Evolutionary conservation across 345 rosid genomes (phyloP).

Genomic region (Populus ilicifolia): DNA sequence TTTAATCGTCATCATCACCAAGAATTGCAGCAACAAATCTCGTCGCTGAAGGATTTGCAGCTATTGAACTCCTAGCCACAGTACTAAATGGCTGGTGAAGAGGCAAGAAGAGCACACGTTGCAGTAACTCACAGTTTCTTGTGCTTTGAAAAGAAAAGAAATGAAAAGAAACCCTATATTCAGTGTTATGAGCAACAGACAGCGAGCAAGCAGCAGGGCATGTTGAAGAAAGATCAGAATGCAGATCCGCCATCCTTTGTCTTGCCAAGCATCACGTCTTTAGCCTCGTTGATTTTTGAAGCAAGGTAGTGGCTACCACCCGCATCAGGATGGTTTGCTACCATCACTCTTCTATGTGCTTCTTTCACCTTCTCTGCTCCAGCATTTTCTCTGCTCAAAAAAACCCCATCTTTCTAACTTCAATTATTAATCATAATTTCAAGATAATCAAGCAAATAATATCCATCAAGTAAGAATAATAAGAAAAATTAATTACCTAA

Average conservation of each 20-base stretch:
- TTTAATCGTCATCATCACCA: neutral
- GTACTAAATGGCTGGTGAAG: neutral
- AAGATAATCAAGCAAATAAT: neutral
- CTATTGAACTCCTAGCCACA: no score
- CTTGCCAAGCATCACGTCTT: constrained; percentile 79
- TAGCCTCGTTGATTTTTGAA: constrained; percentile 89
- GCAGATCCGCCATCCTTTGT: constrained; percentile 61
- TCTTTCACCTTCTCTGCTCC: constrained; percentile 69
- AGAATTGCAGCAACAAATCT: neutral
- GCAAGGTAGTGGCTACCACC: constrained; percentile 93
- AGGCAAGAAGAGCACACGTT: neutral
- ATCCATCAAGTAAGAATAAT: no score
- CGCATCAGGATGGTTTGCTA: constrained; percentile 89
- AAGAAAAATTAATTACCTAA: constrained; percentile 39
- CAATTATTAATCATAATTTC: neutral
- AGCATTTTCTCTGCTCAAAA: constrained; percentile 52
- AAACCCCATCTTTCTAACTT: no score
- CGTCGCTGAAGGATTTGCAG: neutral
- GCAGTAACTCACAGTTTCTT: neutral
- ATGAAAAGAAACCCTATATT: neutral
- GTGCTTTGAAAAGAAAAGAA: neutral
- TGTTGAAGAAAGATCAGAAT: constrained; percentile 30
- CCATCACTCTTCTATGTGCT: constrained; percentile 88
- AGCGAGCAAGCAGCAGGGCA: neutral
- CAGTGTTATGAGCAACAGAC: neutral